A percentile compares a stretch with the other conserved stretches of the same genome.
Conservation (phyloP, 2,329 filamentous ascomycete species). For the Metarhizium anisopliae region DNA sequence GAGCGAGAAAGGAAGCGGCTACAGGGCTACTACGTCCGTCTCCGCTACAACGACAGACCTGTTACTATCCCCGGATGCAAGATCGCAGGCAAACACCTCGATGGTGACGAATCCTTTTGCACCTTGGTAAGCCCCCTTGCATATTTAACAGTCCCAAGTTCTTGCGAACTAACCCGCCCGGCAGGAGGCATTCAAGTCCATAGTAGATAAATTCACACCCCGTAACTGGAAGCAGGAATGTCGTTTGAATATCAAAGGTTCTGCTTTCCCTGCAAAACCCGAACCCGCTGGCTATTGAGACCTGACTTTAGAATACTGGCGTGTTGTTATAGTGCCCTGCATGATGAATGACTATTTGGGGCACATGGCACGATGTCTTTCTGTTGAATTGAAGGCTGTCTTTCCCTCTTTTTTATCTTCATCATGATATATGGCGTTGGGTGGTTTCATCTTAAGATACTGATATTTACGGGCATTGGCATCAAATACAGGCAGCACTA, state of each 20-base stretch:
- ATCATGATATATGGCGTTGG: too few relatives aligned
- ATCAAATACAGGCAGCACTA: too few relatives aligned
- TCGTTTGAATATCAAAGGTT: constrained; percentile 30
- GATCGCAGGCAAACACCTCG: constrained; percentile 67
- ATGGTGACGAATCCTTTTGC: constrained; percentile 82
- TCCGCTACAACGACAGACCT: constrained; percentile 83
- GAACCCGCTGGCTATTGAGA: constrained; percentile 43
- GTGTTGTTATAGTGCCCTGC: neutral
- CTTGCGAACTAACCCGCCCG: constrained; percentile 2
- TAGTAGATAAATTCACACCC: constrained; percentile 86
- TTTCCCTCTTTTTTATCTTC: too few relatives aligned
- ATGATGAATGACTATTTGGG: neutral
- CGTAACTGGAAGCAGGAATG: constrained; percentile 60
- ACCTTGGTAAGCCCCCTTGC: constrained; percentile 56
- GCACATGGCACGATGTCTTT: too few relatives aligned
- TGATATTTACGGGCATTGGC: too few relatives aligned
- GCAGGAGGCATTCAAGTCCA: constrained; percentile 79
- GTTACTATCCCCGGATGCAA: constrained; percentile 78
- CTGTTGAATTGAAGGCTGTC: too few relatives aligned
- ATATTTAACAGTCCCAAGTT: neutral
- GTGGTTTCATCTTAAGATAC: too few relatives aligned
- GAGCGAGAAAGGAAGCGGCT: constrained; percentile 49
- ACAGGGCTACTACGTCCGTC: constrained; percentile 73
- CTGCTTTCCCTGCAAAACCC: constrained; percentile 36
- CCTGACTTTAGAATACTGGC: neutral